Evolutionary conservation across 129 eudicot species (phyloP).

Genomic region (Saussurea involucrata): DNA sequence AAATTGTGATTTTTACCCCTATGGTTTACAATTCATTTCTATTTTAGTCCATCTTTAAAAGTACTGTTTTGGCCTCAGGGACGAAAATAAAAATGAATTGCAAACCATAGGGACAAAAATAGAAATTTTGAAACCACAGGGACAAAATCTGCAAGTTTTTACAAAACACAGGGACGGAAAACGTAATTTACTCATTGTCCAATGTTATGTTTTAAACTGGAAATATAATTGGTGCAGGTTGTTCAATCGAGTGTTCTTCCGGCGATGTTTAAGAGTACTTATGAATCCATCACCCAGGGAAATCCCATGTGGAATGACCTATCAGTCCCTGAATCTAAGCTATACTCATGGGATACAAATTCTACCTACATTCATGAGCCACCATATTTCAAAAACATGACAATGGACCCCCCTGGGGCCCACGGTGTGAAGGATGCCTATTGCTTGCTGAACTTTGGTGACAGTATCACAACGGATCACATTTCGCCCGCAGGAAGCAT

Average conservation of each 20-base stretch:
- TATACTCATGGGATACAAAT: slow-evolving; percentile 80
- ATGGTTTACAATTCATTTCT: too few species aligned
- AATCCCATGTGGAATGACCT: slow-evolving; percentile 92
- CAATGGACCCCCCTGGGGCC: slow-evolving; percentile 97
- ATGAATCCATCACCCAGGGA: slow-evolving; percentile 85
- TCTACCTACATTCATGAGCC: slow-evolving; percentile 97
- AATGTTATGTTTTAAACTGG: neutral
- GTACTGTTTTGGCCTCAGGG: too few species aligned
- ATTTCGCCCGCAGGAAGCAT: slow-evolving; percentile 99
- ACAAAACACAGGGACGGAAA: too few species aligned
- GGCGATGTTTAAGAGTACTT: slow-evolving; percentile 93
- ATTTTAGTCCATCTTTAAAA: too few species aligned
- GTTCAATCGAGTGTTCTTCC: slow-evolving; percentile 97
- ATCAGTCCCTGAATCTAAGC: slow-evolving; percentile 62
- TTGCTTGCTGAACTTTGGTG: slow-evolving; percentile 88
- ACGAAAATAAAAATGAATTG: too few species aligned
- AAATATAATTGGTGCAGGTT: slow-evolving; percentile 42
- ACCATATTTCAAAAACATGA: slow-evolving; percentile 92
- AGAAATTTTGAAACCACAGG: too few species aligned
- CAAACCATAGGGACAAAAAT: too few species aligned
- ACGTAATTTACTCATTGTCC: too few species aligned
- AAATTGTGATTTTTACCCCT: too few species aligned
- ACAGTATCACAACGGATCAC: slow-evolving; percentile 97
- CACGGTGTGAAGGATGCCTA: slow-evolving; percentile 96
- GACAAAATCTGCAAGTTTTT: too few species aligned